Percentiles rank a stretch among this genome's conserved stretches.
Conservation (phyloP, 1,284 basidiomycete species). For the Cryptococcus floricola region DNA sequence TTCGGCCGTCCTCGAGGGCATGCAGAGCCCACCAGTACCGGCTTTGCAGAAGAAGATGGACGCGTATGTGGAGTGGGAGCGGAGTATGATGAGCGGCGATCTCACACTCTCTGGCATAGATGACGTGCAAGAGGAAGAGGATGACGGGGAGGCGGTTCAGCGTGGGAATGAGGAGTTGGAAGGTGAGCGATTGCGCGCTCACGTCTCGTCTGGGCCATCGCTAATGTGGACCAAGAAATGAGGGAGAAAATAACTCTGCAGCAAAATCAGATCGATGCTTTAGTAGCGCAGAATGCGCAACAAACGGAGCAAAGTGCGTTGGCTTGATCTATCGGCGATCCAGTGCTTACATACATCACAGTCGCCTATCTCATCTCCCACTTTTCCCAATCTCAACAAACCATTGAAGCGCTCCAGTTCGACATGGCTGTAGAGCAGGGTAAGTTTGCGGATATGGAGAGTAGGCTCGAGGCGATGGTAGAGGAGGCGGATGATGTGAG, state of each 20-base stretch:
- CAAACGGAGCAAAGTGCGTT: neutral
- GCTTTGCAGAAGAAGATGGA: neutral
- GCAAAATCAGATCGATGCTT: neutral
- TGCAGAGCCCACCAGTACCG: constrained; percentile 1
- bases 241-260: neutral
- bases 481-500: neutral
- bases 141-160: neutral
- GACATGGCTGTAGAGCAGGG: neutral
- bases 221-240: neutral
- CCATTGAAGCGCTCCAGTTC: neutral
- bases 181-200: neutral
- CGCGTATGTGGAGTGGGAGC: neutral
- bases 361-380: neutral
- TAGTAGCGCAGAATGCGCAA: neutral
- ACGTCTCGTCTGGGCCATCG: neutral
- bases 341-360: neutral
- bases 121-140: neutral
- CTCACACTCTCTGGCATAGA: neutral
- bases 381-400: neutral
- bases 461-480: neutral
- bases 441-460: neutral
- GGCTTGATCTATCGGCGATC: neutral
- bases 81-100: constrained; percentile 1
- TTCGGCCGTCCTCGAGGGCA: no score
- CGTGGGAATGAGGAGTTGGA: neutral